Percentiles rank a stretch among this genome's conserved stretches.
phyloP scores from a whole-genome alignment of 805 yeast genomes.

The Lachancea meyersii region DNA sequence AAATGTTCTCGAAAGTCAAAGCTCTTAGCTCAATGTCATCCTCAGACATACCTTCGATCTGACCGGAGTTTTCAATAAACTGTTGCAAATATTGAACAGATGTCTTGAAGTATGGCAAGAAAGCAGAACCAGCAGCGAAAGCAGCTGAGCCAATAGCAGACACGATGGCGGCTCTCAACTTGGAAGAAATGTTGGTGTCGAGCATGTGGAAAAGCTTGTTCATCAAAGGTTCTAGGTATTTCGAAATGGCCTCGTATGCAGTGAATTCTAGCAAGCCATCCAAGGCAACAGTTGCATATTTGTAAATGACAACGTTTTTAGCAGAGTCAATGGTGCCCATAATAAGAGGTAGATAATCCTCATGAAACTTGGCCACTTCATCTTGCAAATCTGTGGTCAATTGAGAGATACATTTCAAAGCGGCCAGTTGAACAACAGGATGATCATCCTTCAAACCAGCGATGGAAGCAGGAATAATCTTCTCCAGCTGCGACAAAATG shows the following conservation, averaged over 20 bases:
- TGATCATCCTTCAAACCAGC: slow-evolving; percentile 73
- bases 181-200: slow-evolving; percentile 65
- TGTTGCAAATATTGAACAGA: slow-evolving; percentile 79
- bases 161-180: slow-evolving; percentile 70
- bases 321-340: slow-evolving; percentile 85
- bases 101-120: slow-evolving; percentile 76
- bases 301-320: slow-evolving; percentile 73
- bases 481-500: slow-evolving; percentile 65
- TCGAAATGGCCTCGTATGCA: slow-evolving; percentile 75
- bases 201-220: slow-evolving; percentile 82
- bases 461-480: slow-evolving; percentile 65
- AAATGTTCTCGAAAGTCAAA: slow-evolving; percentile 83
- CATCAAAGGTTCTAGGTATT: slow-evolving; percentile 83
- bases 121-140: slow-evolving; percentile 84
- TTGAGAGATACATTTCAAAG: slow-evolving; percentile 71
- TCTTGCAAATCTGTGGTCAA: slow-evolving; percentile 82
- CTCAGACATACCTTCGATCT: slow-evolving; percentile 71
- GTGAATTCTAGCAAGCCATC: slow-evolving; percentile 90
- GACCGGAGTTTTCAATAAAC: slow-evolving; percentile 62
- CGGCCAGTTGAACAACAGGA: slow-evolving; percentile 74
- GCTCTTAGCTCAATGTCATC: slow-evolving; percentile 90
- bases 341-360: slow-evolving; percentile 73
- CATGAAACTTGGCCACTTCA: slow-evolving; percentile 77
- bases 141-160: slow-evolving; percentile 97
- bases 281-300: slow-evolving; percentile 83